Percentiles rank a stretch among this genome's conserved stretches.
phyloP scores from a whole-genome alignment of 106 monocot genomes.

The Gastrodia elata region DNA sequence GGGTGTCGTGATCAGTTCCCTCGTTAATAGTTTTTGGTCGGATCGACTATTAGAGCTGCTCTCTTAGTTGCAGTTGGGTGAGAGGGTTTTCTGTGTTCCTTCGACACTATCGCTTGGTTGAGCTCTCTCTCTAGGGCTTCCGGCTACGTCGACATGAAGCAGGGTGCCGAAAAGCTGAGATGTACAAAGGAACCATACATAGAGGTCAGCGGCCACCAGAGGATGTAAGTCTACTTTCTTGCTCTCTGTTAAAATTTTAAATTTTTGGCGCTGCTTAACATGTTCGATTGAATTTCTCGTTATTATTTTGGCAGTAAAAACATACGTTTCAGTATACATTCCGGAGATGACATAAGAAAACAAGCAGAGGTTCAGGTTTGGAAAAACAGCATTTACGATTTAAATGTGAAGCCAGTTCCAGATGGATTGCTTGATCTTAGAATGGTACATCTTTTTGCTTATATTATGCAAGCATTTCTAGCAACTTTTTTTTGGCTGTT shows the following conservation, averaged over 20 bases:
- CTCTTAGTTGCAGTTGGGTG: neutral
- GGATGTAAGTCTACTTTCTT: constrained; percentile 37
- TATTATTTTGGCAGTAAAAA: constrained; percentile 40
- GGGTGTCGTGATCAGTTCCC: too few relatives aligned
- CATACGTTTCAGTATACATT: constrained; percentile 53
- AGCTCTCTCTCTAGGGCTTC: neutral
- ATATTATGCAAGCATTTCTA: neutral
- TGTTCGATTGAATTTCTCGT: neutral
- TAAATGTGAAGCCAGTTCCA: constrained; percentile 16
- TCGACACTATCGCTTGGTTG: neutral
- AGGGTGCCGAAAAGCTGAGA: constrained; percentile 31
- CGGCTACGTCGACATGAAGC: constrained; percentile 1
- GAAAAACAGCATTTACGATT: constrained; percentile 42
- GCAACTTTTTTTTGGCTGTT: neutral
- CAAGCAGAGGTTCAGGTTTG: constrained; percentile 80
- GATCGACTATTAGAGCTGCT: too few relatives aligned
- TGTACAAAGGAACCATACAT: constrained; percentile 84
- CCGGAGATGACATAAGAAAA: constrained; percentile 64
- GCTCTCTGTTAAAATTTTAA: neutral
- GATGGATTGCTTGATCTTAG: constrained; percentile 59
- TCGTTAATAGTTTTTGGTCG: too few relatives aligned
- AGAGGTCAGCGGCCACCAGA: constrained; percentile 48
- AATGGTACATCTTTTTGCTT: constrained; percentile 41
- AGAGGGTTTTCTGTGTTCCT: neutral
- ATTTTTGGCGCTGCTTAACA: neutral